Evolutionary conservation across 1,139 yeast species (phyloP).

Genomic region (Debaryomycetaceae sp.): DNA sequence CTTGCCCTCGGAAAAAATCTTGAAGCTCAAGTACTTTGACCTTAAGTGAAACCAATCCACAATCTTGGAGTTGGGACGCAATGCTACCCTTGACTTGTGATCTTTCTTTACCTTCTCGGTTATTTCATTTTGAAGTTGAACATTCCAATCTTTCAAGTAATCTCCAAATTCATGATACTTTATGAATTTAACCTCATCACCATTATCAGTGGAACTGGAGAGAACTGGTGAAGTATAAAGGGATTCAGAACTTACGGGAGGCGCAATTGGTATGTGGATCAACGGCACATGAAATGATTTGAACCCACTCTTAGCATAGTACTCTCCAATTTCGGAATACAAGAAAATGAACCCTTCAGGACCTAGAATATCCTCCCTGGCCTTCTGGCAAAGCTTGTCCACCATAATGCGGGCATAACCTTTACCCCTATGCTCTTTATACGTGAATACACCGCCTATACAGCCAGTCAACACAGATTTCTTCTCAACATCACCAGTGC

Average conservation of each 20-base stretch:
- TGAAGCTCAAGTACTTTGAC: conserved; percentile 34
- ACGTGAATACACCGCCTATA: conserved; percentile 66
- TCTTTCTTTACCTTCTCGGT: conserved; percentile 18
- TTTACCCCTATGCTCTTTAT: conserved; percentile 53
- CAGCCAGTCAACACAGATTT: conserved; percentile 43
- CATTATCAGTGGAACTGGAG: conserved; percentile 1
- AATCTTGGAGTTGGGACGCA: conserved; percentile 26
- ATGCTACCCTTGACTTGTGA: conserved; percentile 26
- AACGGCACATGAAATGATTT: conserved; percentile 46
- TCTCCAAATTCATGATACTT: conserved; percentile 31
- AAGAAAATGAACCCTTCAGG: conserved; percentile 46
- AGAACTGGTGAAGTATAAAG: not conserved
- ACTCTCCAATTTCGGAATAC: conserved; percentile 74
- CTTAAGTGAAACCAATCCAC: conserved; percentile 48
- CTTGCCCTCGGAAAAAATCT: conserved; percentile 19
- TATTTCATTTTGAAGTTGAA: conserved; percentile 18
- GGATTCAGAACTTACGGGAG: conserved; percentile 1
- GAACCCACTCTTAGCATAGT: conserved; percentile 59
- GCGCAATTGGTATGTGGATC: conserved; percentile 19
- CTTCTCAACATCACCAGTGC: conserved; percentile 16
- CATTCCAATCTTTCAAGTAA: conserved; percentile 20
- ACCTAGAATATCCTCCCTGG: conserved; percentile 22
- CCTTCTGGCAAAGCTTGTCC: conserved; percentile 36
- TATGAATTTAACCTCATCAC: conserved; percentile 13
- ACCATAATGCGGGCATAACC: conserved; percentile 67